phyloP scores from a whole-genome alignment of 2,329 filamentous ascomycete species.

The Penicillium frequentans region DNA sequence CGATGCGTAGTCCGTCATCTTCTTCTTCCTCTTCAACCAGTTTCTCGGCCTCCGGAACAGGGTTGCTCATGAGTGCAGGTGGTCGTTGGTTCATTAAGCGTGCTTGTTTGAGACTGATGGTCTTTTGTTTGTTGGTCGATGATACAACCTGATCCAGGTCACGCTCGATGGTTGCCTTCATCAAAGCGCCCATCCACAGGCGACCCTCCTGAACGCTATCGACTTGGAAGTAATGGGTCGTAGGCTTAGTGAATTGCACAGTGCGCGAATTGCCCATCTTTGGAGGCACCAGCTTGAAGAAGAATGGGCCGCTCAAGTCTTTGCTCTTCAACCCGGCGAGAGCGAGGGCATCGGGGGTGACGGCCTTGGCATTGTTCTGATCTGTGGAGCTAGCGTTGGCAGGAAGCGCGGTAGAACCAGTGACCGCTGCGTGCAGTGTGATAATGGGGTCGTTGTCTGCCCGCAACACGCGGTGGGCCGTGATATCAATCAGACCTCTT shows the following conservation, averaged over 20 bases:
- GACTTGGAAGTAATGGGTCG: slow-evolving; percentile 95
- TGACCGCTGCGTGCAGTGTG: slow-evolving; percentile 86
- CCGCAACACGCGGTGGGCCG: slow-evolving; percentile 92
- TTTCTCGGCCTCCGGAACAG: slow-evolving; percentile 20
- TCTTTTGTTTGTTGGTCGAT: slow-evolving; percentile 95
- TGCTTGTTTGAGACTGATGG: slow-evolving; percentile 87
- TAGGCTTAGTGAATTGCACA: slow-evolving; percentile 96
- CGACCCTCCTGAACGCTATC: slow-evolving; percentile 85
- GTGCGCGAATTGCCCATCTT: slow-evolving; percentile 82
- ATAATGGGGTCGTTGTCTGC: slow-evolving; percentile 90
- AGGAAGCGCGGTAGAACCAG: slow-evolving; percentile 71
- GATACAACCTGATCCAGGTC: slow-evolving; percentile 76
- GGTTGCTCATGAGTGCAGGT: slow-evolving; percentile 73
- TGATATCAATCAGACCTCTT: slow-evolving; percentile 95
- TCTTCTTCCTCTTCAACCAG: slow-evolving; percentile 27
- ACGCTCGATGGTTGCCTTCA: slow-evolving; percentile 98
- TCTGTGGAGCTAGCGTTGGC: slow-evolving; percentile 41
- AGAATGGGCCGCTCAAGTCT: slow-evolving; percentile 74
- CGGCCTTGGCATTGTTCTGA: slow-evolving; percentile 31
- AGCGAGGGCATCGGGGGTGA: slow-evolving; percentile 30
- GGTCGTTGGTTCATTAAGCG: slow-evolving; percentile 84
- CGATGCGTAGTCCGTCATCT: slow-evolving; percentile 23
- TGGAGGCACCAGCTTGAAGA: slow-evolving; percentile 95
- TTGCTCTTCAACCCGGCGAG: slow-evolving; percentile 32
- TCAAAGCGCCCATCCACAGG: slow-evolving; percentile 96